Percentiles rank a stretch among this genome's conserved stretches.
phyloP scores from a whole-genome alignment of 2,329 filamentous ascomycete genomes.

The Aureobasidium melanogenum region DNA sequence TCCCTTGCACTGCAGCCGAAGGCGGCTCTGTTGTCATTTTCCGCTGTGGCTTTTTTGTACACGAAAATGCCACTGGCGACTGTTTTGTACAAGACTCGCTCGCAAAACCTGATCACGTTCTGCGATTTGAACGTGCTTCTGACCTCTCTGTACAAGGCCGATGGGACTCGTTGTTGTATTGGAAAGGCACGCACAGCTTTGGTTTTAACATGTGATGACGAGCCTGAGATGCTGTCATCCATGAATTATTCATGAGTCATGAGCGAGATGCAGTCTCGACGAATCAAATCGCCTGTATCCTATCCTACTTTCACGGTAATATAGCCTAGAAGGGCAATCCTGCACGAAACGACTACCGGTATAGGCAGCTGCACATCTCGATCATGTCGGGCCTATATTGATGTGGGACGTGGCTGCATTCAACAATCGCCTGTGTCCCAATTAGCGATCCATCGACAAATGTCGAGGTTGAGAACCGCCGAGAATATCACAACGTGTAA shows the following conservation, averaged over 20 bases:
- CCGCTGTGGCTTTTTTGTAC: not conserved
- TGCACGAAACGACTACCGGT: not conserved
- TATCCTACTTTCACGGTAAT: not conserved
- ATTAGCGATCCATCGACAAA: not conserved
- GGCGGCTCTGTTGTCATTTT: not conserved
- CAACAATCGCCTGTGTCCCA: not conserved
- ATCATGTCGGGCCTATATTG: not conserved
- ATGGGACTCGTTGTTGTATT: not conserved
- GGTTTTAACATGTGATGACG: not conserved
- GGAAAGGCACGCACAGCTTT: not conserved
- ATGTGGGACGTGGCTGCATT: slow-evolving; percentile 2
- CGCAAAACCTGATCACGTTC: not conserved
- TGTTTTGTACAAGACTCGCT: not conserved
- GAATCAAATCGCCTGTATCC: not conserved
- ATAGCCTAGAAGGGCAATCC: not conserved
- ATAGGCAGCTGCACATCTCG: not conserved
- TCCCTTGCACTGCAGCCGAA: slow-evolving; percentile 7
- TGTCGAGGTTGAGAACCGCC: not conserved
- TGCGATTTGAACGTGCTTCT: not conserved
- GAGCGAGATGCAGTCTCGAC: not conserved
- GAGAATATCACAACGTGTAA: not conserved
- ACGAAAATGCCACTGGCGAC: not conserved
- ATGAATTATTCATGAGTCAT: not conserved
- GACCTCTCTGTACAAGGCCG: not conserved
- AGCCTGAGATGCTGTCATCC: not conserved